Conservation (phyloP, 179 eudicot species). For the Heliamphora pulchella region DNA sequence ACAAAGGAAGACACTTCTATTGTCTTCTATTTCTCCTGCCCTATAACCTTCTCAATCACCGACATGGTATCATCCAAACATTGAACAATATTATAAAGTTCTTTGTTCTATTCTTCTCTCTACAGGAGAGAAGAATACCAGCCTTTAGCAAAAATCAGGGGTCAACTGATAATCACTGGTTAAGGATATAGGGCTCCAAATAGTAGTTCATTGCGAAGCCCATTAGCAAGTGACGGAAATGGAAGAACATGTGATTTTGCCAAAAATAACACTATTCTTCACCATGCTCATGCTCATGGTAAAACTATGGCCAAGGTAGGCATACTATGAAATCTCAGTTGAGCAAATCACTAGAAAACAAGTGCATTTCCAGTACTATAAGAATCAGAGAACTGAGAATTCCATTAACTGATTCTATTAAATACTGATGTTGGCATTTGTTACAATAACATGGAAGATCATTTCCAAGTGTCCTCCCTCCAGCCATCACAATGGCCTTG, state of each 20-base stretch:
- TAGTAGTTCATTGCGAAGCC: not conserved
- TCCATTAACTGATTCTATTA: not conserved
- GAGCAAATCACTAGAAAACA: not conserved
- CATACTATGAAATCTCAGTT: not conserved
- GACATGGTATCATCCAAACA: no score
- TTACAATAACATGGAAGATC: not conserved
- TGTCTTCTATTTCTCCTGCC: constrained; percentile 1
- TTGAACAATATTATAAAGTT: no score
- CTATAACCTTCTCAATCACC: not conserved
- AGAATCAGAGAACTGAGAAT: not conserved
- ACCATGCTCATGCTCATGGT: not conserved
- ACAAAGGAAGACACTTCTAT: not conserved
- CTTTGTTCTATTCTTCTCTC: not conserved
- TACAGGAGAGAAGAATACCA: not conserved
- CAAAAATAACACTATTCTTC: not conserved
- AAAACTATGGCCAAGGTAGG: no score
- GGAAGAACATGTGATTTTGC: not conserved
- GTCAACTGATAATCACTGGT: not conserved
- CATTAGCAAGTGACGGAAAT: not conserved
- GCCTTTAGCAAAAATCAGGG: not conserved
- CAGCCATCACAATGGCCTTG: no score
- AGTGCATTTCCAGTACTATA: not conserved
- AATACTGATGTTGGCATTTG: not conserved
- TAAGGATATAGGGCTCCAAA: not conserved
- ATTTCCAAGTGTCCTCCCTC: not conserved